Base-by-base conservation (phyloP, 2,329 filamentous ascomycete genomes). In the Cercospora nicotianae region DNA sequence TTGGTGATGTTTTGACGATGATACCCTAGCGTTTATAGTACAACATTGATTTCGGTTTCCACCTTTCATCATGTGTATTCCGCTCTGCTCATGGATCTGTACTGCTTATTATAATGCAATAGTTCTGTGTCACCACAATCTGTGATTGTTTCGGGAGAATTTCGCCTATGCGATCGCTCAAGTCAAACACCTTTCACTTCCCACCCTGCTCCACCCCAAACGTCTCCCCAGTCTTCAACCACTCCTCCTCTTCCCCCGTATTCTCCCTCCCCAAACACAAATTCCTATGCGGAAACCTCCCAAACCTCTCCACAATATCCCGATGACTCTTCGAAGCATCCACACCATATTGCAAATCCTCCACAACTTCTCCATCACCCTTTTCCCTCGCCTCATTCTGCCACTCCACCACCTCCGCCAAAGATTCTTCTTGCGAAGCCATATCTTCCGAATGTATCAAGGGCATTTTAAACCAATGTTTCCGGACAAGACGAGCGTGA, bases 241-340 rank as follows among this genome's bases (percentile, higher is more conserved):
- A 89, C 69, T 79, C 78, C 62, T 67, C 74, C 77, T 89, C 87
- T 68, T 85, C 85, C 1, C 70, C 69, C 5, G 84, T 87, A 55
- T 75, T 79, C 68, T 81, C 75, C 69, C 87, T 77, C 0, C 83
- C 85, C 61, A 89, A 63, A 0, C 79, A 79, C 64, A 77, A 74
- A 72, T 89, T 89, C 5, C 87, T 79, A 76, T 89, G 84, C 8
- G 87, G 87, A 77, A 88, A 89, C 63, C 87, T 77, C 1, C 86
- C 87, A 74, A 89, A 89, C 66, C 68, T 79, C 65, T 81, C 76
- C 42, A 89, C 76, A 13, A 88, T 83, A 23, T 81, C 81, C 23
- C 75, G 73, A 73, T 89, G 87, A 70, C 79, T 81, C 70, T 77
- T 76, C 69, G 83, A 81, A 60, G 82, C 81, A 3, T 77, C 75